A percentile compares a stretch with the other conserved stretches of the same genome.
Conservation (phyloP, 78 protist genomes). For the Cavenderia fasciculata region DNA sequence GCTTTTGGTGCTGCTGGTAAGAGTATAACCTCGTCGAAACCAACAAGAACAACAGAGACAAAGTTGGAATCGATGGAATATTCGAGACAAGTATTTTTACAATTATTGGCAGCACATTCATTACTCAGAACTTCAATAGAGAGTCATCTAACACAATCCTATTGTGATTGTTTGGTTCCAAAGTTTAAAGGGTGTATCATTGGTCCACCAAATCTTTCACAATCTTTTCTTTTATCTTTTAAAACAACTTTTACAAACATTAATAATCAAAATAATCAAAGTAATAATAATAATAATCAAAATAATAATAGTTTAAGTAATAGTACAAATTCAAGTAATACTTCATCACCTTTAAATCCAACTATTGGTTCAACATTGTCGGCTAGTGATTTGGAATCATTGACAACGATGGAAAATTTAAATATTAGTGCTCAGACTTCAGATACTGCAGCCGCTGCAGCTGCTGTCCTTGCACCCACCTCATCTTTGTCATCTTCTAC, state of each 20-base stretch:
- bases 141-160: background rate
- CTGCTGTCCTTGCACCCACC: too few species aligned
- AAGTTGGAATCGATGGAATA: constrained; percentile 10
- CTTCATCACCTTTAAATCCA: too few species aligned
- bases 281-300: background rate
- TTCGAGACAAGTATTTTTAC: constrained; percentile 23
- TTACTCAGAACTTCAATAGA: constrained; percentile 19
- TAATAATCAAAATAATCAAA: background rate
- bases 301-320: background rate
- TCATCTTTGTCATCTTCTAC: too few species aligned
- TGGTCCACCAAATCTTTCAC: constrained; percentile 7
- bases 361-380: too few species aligned
- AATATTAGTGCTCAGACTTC: too few species aligned
- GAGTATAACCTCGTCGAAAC: too few species aligned
- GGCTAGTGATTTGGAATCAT: too few species aligned
- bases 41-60: constrained; percentile 7
- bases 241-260: constrained; percentile 9
- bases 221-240: constrained; percentile 24
- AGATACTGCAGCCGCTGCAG: too few species aligned
- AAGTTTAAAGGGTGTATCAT: constrained; percentile 57
- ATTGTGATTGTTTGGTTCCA: constrained; percentile 13
- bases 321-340: background rate
- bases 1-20: too few species aligned
- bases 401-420: too few species aligned
- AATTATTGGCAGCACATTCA: constrained; percentile 35